Evolutionary conservation across 2,329 filamentous ascomycete genomes (phyloP), one percentile per base, ranked within the genome.

Genomic region (Calonectria hawksworthii): DNA sequence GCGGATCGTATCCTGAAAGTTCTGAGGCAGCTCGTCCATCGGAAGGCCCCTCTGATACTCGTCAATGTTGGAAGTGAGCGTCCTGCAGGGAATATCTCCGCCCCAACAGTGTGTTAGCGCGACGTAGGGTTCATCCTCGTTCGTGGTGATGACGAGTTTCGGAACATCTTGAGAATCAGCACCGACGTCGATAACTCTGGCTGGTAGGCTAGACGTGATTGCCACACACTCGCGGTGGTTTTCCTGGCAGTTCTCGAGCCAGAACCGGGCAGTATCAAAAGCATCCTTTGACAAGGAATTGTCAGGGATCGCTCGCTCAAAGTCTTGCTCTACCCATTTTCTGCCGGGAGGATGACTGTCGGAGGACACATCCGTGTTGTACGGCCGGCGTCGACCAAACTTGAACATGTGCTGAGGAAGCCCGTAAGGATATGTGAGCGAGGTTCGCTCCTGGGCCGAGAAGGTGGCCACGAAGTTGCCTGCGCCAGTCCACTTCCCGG

Each of bases 91-190:
- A 10, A 65, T 65, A 3, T 50, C 16, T 8, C 61, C 61, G 18
- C 61, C 61, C 61, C 38, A 65, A 41, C 61, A 65, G 28, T 65
- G 61, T n/a, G 38, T 50, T 21, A 65, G n/a, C 30, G 61, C 30
- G 16, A 14, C 41, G 13, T 65, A 65, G 18, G 61, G 41, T 23
- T n/a, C 38, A 38, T 8, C 47, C 23, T 65, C 28, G 6, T 50
- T 28, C 14, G 38, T 34, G 5, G 61, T 7, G 28, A 50, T 34
- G 28, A 44, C 7, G 9, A 65, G 61, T 18, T 18, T 65, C 18
- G 61, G 26, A 5, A 32, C 41, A 28, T 47, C 38, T 50, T 34
- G 18, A 23, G 38, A n/a, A 32, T n/a, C 16, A 13, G 16, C 61
- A 23, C 61, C 61, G 30, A 65, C 61, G 21, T 65, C 61, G 8